phyloP scores from a whole-genome alignment of 768 basidiomycete genomes.

The Rhizopogon salebrosus region DNA sequence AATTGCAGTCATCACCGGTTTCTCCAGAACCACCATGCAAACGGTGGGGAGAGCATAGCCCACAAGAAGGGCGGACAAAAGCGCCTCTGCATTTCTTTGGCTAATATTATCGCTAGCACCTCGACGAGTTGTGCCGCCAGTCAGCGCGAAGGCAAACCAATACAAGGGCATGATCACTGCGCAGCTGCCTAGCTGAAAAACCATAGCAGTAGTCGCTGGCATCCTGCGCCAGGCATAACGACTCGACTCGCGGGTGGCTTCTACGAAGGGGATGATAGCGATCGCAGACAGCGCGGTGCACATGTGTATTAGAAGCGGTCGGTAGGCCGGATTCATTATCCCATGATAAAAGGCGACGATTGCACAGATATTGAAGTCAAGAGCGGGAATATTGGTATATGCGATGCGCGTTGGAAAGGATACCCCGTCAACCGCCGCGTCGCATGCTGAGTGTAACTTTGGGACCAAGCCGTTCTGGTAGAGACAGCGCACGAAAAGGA shows the following conservation, averaged over 20 bases:
- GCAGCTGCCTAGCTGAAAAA: slow-evolving; percentile 35
- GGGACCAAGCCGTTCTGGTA: neutral
- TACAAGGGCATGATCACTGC: slow-evolving; percentile 42
- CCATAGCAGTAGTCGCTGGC: slow-evolving; percentile 36
- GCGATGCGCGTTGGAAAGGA: slow-evolving; percentile 28
- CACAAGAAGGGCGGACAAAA: slow-evolving; percentile 38
- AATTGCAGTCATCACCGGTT: slow-evolving; percentile 40
- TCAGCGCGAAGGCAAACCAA: slow-evolving; percentile 38
- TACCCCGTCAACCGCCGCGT: slow-evolving; percentile 2
- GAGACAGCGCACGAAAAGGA: neutral
- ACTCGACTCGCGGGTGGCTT: slow-evolving; percentile 33
- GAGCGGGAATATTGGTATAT: slow-evolving; percentile 28
- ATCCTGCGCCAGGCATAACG: slow-evolving; percentile 31
- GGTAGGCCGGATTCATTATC: neutral
- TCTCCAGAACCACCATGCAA: slow-evolving; percentile 36
- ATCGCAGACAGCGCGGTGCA: slow-evolving; percentile 6
- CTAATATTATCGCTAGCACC: slow-evolving; percentile 19
- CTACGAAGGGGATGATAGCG: slow-evolving; percentile 31
- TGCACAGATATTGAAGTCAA: slow-evolving; percentile 36
- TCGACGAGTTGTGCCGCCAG: slow-evolving; percentile 21
- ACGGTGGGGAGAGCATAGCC: slow-evolving; percentile 39
- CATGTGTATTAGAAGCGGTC: slow-evolving; percentile 1
- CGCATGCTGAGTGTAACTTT: slow-evolving; percentile 27
- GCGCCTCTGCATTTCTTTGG: slow-evolving; percentile 41
- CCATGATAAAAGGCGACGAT: slow-evolving; percentile 42